Evolutionary conservation across 2,329 filamentous ascomycete species (phyloP), one percentile per base, ranked within the genome.

Genomic region (Pseudogymnoascus destructans): DNA sequence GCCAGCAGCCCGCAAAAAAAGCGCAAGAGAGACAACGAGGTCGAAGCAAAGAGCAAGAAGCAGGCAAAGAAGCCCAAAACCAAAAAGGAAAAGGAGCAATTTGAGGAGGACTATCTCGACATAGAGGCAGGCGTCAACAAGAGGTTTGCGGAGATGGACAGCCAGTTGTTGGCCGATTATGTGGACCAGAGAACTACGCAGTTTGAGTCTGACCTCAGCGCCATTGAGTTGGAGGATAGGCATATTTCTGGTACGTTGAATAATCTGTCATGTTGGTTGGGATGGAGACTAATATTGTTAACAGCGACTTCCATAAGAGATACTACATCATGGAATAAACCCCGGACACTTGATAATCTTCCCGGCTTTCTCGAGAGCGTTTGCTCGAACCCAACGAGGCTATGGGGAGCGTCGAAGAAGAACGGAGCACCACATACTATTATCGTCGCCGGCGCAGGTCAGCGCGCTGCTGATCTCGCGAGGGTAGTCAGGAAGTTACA

Each of bases 381-480:
- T 61, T 73, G 79, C 0, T 75, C 76, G 21, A 78, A 82, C 55
- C 76, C 79, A 0, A 75, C 77, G 58, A 78, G 75, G 58, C 75
- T 95, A 17, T 69, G 68, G 68, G 78, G 77, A 1, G 79, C 87
- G 0, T 79, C 87, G 0, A 80, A 85, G 72, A 76, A 82, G 65
- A 84, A 84, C 38, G 87, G 86, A 5, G 75, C 82, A 1, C 87
- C 87, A 30, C 93, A 97, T 70, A 97, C 92, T 1, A 77, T 98
- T 58, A 82, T 98, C 33, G 80, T 98, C n/a, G 83, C 91, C 10
- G 82, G 82, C 7, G 89, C 91, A 5, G 93, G 89, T 0, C 75
- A 96, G 59, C 79, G 93, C 66, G 90, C 93, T 3, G 90, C 92
- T 13, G 88, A 97, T 67, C 73, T 96, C 52, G 84, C 87, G 25